phyloP scores from a whole-genome alignment of 345 rosid species.

The Bretschneidera sinensis region DNA sequence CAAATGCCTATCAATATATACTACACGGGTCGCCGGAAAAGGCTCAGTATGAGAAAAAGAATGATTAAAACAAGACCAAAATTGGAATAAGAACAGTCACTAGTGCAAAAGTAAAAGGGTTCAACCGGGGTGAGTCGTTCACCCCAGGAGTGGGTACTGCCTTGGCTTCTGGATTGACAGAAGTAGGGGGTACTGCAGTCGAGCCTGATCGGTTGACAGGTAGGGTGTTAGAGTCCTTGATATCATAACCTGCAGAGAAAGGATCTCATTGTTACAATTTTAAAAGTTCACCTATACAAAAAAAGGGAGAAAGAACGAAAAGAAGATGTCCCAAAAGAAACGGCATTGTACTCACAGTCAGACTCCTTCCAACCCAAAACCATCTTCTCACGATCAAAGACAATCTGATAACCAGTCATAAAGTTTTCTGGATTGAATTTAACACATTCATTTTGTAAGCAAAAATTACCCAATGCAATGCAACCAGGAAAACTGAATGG shows the following conservation, averaged over 20 bases:
- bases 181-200: constrained; percentile 43
- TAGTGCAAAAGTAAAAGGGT: constrained; percentile 7
- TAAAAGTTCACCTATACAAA: background rate
- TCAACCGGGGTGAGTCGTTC: constrained; percentile 13
- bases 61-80: constrained; percentile 29
- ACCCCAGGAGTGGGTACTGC: constrained; percentile 26
- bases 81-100: constrained; percentile 22
- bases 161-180: constrained; percentile 63
- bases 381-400: constrained; percentile 67
- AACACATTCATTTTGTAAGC: background rate
- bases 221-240: constrained; percentile 18
- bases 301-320: too few species aligned
- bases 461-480: background rate
- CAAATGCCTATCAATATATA: constrained; percentile 17
- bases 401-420: constrained; percentile 65
- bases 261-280: background rate
- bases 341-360: constrained; percentile 45
- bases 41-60: background rate
- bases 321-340: background rate
- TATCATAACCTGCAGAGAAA: constrained; percentile 36
- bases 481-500: background rate
- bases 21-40: background rate
- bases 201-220: constrained; percentile 36
- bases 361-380: constrained; percentile 66
- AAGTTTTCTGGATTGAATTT: constrained; percentile 57